Evolutionary conservation across 2,329 filamentous ascomycete species (phyloP).

Genomic region (Cladosporium sp.): DNA sequence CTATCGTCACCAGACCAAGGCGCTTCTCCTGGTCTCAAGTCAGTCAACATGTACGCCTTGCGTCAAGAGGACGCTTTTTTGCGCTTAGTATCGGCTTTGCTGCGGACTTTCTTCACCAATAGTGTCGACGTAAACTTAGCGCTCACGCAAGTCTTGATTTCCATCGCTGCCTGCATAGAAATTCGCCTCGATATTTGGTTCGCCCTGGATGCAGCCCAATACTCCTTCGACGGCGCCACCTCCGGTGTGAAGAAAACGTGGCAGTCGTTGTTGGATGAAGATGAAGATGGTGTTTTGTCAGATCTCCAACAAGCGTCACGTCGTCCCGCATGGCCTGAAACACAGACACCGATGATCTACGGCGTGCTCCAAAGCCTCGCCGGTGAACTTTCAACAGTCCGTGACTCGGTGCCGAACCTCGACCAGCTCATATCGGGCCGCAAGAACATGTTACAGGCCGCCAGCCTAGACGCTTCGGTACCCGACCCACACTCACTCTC

Average conservation of each 20-base stretch:
- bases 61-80: constrained; percentile 59
- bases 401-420: constrained; percentile 47
- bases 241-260: constrained; percentile 35
- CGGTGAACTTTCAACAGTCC: constrained; percentile 45
- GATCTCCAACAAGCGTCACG: constrained; percentile 35
- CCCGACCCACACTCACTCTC: constrained; percentile 27
- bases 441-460: constrained; percentile 51
- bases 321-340: constrained; percentile 38
- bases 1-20: constrained; percentile 16
- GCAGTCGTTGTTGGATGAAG: constrained; percentile 35
- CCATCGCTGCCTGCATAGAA: constrained; percentile 79
- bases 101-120: constrained; percentile 84
- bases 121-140: constrained; percentile 88
- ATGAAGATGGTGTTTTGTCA: constrained; percentile 34
- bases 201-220: constrained; percentile 45
- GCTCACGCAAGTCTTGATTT: constrained; percentile 79
- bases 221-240: constrained; percentile 33
- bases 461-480: constrained; percentile 41
- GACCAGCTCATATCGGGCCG: constrained; percentile 50
- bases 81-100: constrained; percentile 54
- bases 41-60: constrained; percentile 20
- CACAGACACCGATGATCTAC: constrained; percentile 42
- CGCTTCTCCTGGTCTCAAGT: neutral
- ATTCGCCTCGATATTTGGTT: constrained; percentile 91
- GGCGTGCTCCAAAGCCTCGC: constrained; percentile 44